Base-by-base conservation (phyloP, 208 protist species). In the Leishmania braziliensis region DNA sequence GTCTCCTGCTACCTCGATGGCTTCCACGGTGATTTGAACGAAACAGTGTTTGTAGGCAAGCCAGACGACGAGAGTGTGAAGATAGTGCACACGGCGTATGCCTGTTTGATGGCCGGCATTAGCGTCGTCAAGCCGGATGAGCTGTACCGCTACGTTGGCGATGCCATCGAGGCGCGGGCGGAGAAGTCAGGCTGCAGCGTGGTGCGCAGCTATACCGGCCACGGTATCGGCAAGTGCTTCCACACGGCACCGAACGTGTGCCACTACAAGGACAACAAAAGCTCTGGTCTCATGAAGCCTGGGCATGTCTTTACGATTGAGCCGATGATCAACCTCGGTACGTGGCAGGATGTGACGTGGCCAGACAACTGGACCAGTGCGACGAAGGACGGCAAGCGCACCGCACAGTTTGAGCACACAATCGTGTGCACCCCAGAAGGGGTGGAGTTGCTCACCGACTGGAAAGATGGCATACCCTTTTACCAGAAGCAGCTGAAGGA, bases 401-500 rank as follows among this genome's bases (percentile, higher is more conserved):
- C 94, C 48, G 99, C 99, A 16, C 99, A 99, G 92, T 99, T 99
- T 82, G 99, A 99, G 92, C 99, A 99, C 86, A 99, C 98, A 29
- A 88, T 99, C 68, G 85, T 99, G 23, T 95, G 99, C 78, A 99
- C 97, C 1, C 91, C 85, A 53, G 96, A 98, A 14, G 93, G 93
- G n/a, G 92, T 87, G n/a, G 90, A 95, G 87, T 71, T 97, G 66
- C 86, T 98, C 70, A 96, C 95, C 26, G 94, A 98, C 78, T 98
- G 93, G 95, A 80, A 83, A 53, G 92, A 97, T 18, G 87, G 93
- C 51, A 77, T 97, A 26, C 95, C 95, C 3, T 94, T 92, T 76
- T 96, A 98, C 79, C 95, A 98, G 88, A 92, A 93, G 76, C 95
- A 97, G 84, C 84, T 97, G 71, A 84, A 92, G 87, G 85, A 87